These are phyloP conservation scores for Trichophyton equinum DNA, from an alignment of 2,329 filamentous ascomycete genomes.

Conservation along the genomic window DNA sequence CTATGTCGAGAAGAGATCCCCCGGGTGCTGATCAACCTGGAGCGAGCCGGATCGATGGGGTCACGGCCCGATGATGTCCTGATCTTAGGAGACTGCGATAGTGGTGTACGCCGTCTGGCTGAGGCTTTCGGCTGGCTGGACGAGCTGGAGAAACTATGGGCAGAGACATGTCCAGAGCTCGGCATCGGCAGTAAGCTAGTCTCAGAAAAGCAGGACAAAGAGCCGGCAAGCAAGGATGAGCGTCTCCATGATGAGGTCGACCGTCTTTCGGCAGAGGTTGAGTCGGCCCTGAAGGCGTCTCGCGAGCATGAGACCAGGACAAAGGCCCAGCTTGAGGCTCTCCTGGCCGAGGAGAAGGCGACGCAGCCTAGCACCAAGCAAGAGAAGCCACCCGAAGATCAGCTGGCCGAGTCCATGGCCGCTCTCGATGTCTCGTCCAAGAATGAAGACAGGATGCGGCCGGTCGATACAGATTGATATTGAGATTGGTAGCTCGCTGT, in stretches of 20 bases:
- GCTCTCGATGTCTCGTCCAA: not conserved
- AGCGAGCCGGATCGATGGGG: constrained; percentile 69
- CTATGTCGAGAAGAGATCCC: constrained; percentile 52
- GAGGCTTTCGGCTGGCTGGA: constrained; percentile 71
- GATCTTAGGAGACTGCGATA: constrained; percentile 69
- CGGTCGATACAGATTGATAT: not conserved
- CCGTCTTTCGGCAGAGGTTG: constrained; percentile 46
- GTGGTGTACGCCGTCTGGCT: constrained; percentile 65
- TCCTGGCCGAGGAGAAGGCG: constrained; percentile 7
- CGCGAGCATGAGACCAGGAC: constrained; percentile 34
- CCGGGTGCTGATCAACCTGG: constrained; percentile 75
- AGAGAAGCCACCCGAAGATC: not conserved
- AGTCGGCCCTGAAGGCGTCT: constrained; percentile 41
- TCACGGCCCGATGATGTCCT: constrained; percentile 71
- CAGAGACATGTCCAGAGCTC: constrained; percentile 47
- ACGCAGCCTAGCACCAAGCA: not conserved
- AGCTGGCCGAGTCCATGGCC: not conserved
- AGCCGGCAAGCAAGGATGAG: constrained; percentile 42
- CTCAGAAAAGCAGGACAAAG: constrained; percentile 20
- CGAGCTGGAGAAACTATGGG: constrained; percentile 69
- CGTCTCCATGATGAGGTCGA: constrained; percentile 45
- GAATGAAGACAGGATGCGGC: not conserved
- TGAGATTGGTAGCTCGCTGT: not conserved
- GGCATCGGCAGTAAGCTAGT: constrained; percentile 27
- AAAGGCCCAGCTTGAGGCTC: constrained; percentile 18